These are phyloP conservation scores for Russula sp. DNA, from an alignment of 768 basidiomycete species.

Conservation along the genomic window DNA sequence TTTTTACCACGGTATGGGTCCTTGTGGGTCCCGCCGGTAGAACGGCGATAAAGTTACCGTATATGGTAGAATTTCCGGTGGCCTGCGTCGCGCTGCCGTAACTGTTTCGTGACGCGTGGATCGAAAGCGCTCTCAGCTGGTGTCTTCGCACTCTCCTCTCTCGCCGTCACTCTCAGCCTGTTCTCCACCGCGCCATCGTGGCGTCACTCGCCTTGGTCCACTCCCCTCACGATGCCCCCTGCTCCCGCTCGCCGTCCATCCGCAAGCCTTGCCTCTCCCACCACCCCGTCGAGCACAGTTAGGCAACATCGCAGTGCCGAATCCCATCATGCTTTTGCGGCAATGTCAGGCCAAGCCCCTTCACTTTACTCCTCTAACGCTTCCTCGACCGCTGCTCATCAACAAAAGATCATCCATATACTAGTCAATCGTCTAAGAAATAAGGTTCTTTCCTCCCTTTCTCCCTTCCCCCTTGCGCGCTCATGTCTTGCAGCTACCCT, in stretches of 20 bases:
- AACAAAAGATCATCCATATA: conserved; percentile 79
- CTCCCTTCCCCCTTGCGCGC: conserved; percentile 14
- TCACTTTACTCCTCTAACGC: conserved; percentile 39
- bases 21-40: conserved; percentile 34
- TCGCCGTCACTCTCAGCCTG: not conserved
- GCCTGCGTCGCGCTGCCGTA: conserved; percentile 7
- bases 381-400: conserved; percentile 47
- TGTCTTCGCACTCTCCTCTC: conserved; percentile 4
- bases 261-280: conserved; percentile 41
- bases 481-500: conserved; percentile 61
- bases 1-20: conserved; percentile 32
- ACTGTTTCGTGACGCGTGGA: conserved; percentile 10
- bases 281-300: conserved; percentile 39
- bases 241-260: conserved; percentile 62
- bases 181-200: conserved; percentile 6
- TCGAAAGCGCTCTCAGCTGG: conserved; percentile 9
- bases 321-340: conserved; percentile 39
- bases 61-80: not conserved
- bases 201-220: not conserved
- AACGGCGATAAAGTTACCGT: not conserved
- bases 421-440: conserved; percentile 77
- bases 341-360: conserved; percentile 28
- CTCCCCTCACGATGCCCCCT: conserved; percentile 20
- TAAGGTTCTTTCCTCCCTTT: conserved; percentile 51
- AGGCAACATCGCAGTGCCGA: conserved; percentile 63